Evolutionary conservation across 2,329 filamentous ascomycete species (phyloP).

Genomic region (Stachybotrys elegans): DNA sequence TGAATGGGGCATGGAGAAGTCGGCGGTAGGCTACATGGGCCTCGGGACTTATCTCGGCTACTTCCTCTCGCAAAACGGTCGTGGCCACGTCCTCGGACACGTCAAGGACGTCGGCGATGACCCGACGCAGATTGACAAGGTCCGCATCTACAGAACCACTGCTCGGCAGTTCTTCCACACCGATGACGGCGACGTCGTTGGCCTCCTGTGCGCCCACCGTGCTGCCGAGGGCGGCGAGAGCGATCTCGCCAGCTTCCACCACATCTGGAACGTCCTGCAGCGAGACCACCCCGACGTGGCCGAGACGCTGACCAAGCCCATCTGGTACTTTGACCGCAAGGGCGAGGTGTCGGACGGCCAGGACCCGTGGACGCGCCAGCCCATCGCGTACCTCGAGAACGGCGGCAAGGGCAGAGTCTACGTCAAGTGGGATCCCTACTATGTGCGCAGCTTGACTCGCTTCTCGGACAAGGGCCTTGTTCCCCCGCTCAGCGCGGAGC

Average conservation of each 20-base stretch:
- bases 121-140: slow-evolving; percentile 72
- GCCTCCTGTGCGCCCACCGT: slow-evolving; percentile 73
- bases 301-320: slow-evolving; percentile 66
- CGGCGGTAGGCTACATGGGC: slow-evolving; percentile 85
- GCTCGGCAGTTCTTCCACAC: slow-evolving; percentile 56
- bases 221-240: slow-evolving; percentile 79
- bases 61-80: slow-evolving; percentile 80
- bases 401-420: slow-evolving; percentile 45
- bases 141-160: slow-evolving; percentile 86
- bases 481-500: slow-evolving; percentile 64
- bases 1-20: slow-evolving; percentile 73
- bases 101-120: slow-evolving; percentile 87
- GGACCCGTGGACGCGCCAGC: slow-evolving; percentile 67
- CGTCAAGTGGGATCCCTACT: slow-evolving; percentile 90
- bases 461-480: slow-evolving; percentile 71
- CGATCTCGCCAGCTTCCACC: slow-evolving; percentile 72
- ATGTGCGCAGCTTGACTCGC: slow-evolving; percentile 67
- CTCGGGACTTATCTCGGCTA: slow-evolving; percentile 81
- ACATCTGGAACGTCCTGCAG: slow-evolving; percentile 78
- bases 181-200: slow-evolving; percentile 79
- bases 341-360: slow-evolving; percentile 72
- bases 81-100: slow-evolving; percentile 81
- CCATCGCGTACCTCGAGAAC: slow-evolving; percentile 73
- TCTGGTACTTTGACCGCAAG: slow-evolving; percentile 93
- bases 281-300: slow-evolving; percentile 72